Base-by-base conservation (phyloP, 805 yeast species). In the Ogataea methanolica region DNA sequence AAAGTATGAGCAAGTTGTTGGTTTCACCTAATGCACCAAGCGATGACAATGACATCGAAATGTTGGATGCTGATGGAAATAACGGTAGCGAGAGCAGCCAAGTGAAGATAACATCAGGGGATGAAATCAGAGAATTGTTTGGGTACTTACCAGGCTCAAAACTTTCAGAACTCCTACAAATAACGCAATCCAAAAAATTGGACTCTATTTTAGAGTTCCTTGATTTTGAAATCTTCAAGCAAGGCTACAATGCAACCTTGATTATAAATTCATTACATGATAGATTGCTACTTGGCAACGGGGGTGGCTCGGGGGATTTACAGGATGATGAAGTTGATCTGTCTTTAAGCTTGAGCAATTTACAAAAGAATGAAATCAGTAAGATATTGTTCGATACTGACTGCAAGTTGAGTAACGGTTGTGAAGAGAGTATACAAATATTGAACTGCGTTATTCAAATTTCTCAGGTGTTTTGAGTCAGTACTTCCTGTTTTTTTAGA, bases 341-440 rank as follows among this genome's bases (percentile, higher is more conserved):
- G 34, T 62, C 66, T 48, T 72, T 88, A 50, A 72, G 87, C 36
- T 65, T 79, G 45, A 79, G 79, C 55, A 86, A 83, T 1, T 54
- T 58, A 1, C 80, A 80, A 50, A 94, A 92, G 62, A 86, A 82
- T 60, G 58, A 66, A 40, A 76, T 89, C 11, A 77, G 96, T 0
- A 67, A 73, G 59, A 66, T 80, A 6, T 65, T 94, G 23, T 88
- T 90, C 57, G 85, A 82, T 39, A 75, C 88, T 0, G 98, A 92
- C 63, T 76, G 79, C 43, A 76, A 82, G 45, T 71, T 92, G 46
- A 76, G 82, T 45, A 88, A 82, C 60, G 99, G 99, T 15, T 80
- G 96, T 4, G 95, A 90, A 58, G 99, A 92, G 63, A 88, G 86
- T 49, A 69, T 92, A 29, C 96, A 88, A 57, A 59, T 94, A 21